Base-by-base conservation (phyloP, 129 eudicot genomes). In the Chrysanthemum seticuspe region DNA sequence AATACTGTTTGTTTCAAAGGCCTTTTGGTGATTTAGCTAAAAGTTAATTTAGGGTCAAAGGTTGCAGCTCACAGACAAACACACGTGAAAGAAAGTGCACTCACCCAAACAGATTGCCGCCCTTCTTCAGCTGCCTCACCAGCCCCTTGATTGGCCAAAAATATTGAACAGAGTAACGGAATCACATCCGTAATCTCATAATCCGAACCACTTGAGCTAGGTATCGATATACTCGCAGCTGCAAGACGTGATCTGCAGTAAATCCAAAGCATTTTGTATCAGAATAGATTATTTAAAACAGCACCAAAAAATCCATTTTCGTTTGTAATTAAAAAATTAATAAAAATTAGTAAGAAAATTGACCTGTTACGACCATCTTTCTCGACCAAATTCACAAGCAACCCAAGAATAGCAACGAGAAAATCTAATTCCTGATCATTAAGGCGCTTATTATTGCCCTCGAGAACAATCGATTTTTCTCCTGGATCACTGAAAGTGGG, bases 381-480 rank as follows among this genome's bases (percentile, higher is more conserved):
- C 86, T 92, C 98, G 2, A 92, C 89, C 84, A 92, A 76, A 74
- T 92, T 92, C 19, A 92, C 98, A 62, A 92, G 98, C 87, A 92
- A 70, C 12, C 98, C 96, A 76, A 92, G 84, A 74, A 92, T 85
- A 70, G 95, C 91, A 51, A 92, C 98, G 53, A 92, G 98, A 81
- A 92, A 80, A 76, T 92, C 96, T 73, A 87, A 77, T 76, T 92
- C 98, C 54, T 87, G 90, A 82, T 92, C 98, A 16, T 80, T 83
- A 52, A 87, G 91, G 67, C 80, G 93, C 48, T 80, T 68, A 58
- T 79, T 80, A 62, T 68, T 77, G 48, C 54, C 65, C 53, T 76
- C 83, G 2, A 80, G 16, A 57, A 82, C 19, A 70, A 36, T 59
- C 23, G 87, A 79, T 40, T 83, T 81, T 65, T 71, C 88, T 62